Evolutionary conservation across 371 early-diverging fungal genomes (phyloP).

Genomic region (Mucor sp.): DNA sequence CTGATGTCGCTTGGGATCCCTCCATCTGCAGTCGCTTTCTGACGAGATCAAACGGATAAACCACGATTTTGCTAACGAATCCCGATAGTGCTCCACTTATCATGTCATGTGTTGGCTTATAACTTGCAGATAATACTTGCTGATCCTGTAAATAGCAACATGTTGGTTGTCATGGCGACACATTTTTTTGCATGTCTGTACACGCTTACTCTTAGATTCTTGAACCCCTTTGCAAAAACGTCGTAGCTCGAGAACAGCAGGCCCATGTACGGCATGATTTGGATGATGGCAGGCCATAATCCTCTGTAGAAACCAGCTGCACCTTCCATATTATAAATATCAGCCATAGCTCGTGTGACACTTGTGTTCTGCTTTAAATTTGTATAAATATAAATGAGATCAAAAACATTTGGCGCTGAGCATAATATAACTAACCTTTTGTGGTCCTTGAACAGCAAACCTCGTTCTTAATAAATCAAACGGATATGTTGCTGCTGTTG

Average conservation of each 20-base stretch:
- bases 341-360: constrained; percentile 59
- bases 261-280: constrained; percentile 96
- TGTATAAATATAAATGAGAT: neutral
- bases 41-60: constrained; percentile 92
- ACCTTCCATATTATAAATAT: constrained; percentile 76
- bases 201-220: constrained; percentile 37
- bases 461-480: constrained; percentile 93
- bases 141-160: constrained; percentile 28
- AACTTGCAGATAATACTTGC: constrained; percentile 19
- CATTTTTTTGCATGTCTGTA: neutral
- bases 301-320: constrained; percentile 87
- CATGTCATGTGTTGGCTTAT: constrained; percentile 61
- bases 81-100: constrained; percentile 87
- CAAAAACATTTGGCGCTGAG: neutral
- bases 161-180: neutral
- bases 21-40: constrained; percentile 81
- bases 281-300: constrained; percentile 76
- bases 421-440: constrained; percentile 36
- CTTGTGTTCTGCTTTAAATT: constrained; percentile 57
- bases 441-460: constrained; percentile 77
- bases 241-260: constrained; percentile 80
- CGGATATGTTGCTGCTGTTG: constrained; percentile 88
- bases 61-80: constrained; percentile 76
- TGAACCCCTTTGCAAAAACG: constrained; percentile 46
- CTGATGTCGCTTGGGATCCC: constrained; percentile 53